Conservation (phyloP, 306 rosid species). For the Purshia tridentata region DNA sequence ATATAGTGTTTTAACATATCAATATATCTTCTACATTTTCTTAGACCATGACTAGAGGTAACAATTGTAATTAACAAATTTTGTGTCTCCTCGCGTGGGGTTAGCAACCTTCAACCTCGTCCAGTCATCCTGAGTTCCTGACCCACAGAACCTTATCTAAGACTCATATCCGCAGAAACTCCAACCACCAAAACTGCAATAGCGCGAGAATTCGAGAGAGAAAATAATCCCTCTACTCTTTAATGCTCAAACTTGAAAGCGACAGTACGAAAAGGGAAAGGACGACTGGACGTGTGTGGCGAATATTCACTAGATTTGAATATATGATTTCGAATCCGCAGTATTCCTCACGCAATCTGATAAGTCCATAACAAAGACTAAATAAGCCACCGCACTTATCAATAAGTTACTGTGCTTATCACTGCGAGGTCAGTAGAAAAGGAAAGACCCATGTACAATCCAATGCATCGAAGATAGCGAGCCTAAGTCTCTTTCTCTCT, state of each 20-base stretch:
- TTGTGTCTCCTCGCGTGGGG: not conserved
- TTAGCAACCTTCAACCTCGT: not conserved
- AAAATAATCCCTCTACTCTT: no score
- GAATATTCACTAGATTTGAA: slow-evolving; percentile 74
- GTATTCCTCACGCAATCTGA: slow-evolving; percentile 1
- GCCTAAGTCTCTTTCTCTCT: slow-evolving; percentile 41
- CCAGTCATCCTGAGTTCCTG: no score
- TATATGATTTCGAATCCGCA: slow-evolving; percentile 67
- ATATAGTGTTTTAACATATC: no score
- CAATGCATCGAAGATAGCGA: slow-evolving; percentile 82
- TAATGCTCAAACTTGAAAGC: slow-evolving; percentile 34
- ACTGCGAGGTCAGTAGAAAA: slow-evolving; percentile 63
- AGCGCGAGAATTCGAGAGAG: slow-evolving; percentile 18
- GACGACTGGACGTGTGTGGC: slow-evolving; percentile 61
- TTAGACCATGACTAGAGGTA: no score
- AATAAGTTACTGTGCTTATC: rapidly evolving
- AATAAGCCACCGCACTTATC: rapidly evolving
- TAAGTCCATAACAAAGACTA: rapidly evolving
- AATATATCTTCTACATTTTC: no score
- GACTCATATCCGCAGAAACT: not conserved
- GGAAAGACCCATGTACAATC: slow-evolving; percentile 41
- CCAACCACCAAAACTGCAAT: not conserved
- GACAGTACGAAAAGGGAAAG: slow-evolving; percentile 45
- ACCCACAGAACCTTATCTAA: not conserved
- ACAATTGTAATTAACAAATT: no score